Conservation (phyloP, 805 yeast genomes). For the Wickerhamiella vanderwaltii region DNA sequence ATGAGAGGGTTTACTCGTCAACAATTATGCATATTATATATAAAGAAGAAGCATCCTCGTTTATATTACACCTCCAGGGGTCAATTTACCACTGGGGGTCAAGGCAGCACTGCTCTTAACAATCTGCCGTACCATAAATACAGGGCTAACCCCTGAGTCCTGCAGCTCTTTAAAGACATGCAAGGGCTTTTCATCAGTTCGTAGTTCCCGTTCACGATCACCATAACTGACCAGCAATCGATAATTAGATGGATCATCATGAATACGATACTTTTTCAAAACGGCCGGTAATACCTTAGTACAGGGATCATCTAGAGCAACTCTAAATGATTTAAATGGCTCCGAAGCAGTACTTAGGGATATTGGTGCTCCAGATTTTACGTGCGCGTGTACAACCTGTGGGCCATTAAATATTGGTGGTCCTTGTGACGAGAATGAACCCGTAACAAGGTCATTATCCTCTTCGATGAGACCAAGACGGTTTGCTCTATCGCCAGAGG, state of each 20-base stretch:
- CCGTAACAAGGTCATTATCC: constrained; percentile 5
- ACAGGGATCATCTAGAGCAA: constrained; percentile 85
- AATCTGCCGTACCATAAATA: constrained; percentile 79
- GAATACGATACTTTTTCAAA: constrained; percentile 68
- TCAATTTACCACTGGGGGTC: constrained; percentile 8
- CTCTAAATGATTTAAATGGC: constrained; percentile 64
- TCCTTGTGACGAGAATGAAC: constrained; percentile 16
- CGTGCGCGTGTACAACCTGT: constrained; percentile 10
- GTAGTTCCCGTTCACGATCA: constrained; percentile 74
- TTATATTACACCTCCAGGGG: constrained; percentile 11
- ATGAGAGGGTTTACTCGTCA: neutral
- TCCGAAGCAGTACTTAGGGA: constrained; percentile 30
- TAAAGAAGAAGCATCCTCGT: no score
- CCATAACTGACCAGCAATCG: constrained; percentile 84
- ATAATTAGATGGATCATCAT: constrained; percentile 77
- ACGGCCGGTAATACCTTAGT: constrained; percentile 79
- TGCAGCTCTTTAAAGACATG: constrained; percentile 70
- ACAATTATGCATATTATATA: neutral
- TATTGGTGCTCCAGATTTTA: constrained; percentile 8
- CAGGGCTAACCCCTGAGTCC: constrained; percentile 77
- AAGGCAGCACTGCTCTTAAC: constrained; percentile 24
- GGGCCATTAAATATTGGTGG: constrained; percentile 13
- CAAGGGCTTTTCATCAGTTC: constrained; percentile 80
- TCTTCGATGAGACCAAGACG: constrained; percentile 9
- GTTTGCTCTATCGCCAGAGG: neutral